Percentiles rank a stretch among this genome's conserved stretches.
Conservation (phyloP, 2,329 filamentous ascomycete genomes). For the Botryotinia convoluta region DNA sequence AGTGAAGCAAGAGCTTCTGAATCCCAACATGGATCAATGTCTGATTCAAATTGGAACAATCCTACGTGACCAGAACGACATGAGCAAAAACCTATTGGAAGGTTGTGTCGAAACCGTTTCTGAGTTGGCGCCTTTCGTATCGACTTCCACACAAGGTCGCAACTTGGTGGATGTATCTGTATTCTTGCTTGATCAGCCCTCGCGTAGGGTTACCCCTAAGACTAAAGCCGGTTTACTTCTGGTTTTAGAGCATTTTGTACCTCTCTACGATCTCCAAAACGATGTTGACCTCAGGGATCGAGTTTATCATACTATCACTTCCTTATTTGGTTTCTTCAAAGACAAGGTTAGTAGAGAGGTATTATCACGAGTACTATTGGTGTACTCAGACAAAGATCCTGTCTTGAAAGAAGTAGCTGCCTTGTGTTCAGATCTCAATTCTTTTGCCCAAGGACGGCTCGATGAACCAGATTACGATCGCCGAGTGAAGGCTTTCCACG, state of each 20-base stretch:
- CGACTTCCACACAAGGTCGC: constrained; percentile 66
- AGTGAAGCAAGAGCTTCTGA: constrained; percentile 54
- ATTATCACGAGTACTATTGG: constrained; percentile 68
- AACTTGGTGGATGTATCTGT: constrained; percentile 76
- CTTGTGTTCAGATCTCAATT: constrained; percentile 77
- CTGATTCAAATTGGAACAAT: constrained; percentile 67
- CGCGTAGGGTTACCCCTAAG: constrained; percentile 74
- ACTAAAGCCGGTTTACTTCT: constrained; percentile 78
- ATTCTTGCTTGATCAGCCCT: constrained; percentile 81
- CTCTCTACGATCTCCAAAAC: constrained; percentile 56
- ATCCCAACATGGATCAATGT: constrained; percentile 57
- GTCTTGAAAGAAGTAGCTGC: constrained; percentile 61
- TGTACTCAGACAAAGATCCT: constrained; percentile 64
- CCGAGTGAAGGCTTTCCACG: constrained; percentile 72
- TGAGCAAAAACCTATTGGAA: constrained; percentile 73
- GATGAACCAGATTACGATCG: constrained; percentile 87
- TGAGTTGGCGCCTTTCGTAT: constrained; percentile 68
- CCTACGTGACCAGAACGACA: constrained; percentile 54
- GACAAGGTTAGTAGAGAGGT: constrained; percentile 74
- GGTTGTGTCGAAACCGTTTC: constrained; percentile 77
- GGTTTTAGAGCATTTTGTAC: constrained; percentile 78
- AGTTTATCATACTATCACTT: constrained; percentile 72
- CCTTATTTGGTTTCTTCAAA: constrained; percentile 86
- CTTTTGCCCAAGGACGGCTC: constrained; percentile 67
- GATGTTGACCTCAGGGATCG: constrained; percentile 57